phyloP scores from a whole-genome alignment of 1,139 yeast species.

The Suhomyces atakaporum region DNA sequence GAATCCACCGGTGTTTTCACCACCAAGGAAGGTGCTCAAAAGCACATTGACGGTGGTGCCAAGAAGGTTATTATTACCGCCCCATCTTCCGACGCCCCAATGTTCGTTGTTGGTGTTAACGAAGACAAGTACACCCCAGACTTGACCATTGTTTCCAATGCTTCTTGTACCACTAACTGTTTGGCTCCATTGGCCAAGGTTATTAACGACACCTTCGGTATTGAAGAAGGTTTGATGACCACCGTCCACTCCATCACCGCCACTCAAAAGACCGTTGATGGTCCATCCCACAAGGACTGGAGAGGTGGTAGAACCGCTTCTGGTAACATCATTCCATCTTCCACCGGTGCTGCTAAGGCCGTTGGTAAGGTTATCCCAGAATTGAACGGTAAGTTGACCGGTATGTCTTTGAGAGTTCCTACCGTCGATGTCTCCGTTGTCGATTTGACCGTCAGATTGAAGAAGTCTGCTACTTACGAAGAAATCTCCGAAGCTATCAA shows the following conservation, averaged over 20 bases:
- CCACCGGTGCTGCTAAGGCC: slow-evolving; percentile 93
- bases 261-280: slow-evolving; percentile 88
- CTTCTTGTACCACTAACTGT: slow-evolving; percentile 91
- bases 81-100: slow-evolving; percentile 86
- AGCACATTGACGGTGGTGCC: slow-evolving; percentile 84
- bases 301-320: slow-evolving; percentile 94
- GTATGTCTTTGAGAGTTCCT: slow-evolving; percentile 87
- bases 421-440: slow-evolving; percentile 84
- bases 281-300: slow-evolving; percentile 94
- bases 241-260: slow-evolving; percentile 90
- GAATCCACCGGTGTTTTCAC: slow-evolving; percentile 93
- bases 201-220: slow-evolving; percentile 75
- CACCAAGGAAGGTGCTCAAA: slow-evolving; percentile 72
- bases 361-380: slow-evolving; percentile 89
- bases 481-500: slow-evolving; percentile 73
- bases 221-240: slow-evolving; percentile 88
- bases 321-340: slow-evolving; percentile 86
- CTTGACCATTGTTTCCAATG: slow-evolving; percentile 74
- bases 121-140: slow-evolving; percentile 70
- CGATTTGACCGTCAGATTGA: slow-evolving; percentile 69
- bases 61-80: slow-evolving; percentile 88
- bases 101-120: slow-evolving; percentile 86
- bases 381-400: slow-evolving; percentile 86
- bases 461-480: slow-evolving; percentile 70
- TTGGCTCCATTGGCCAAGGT: slow-evolving; percentile 87